Percentiles rank a stretch among this genome's conserved stretches.
Evolutionary conservation across 1,284 basidiomycete species (phyloP).

Genomic region (Kwoniella shivajii): DNA sequence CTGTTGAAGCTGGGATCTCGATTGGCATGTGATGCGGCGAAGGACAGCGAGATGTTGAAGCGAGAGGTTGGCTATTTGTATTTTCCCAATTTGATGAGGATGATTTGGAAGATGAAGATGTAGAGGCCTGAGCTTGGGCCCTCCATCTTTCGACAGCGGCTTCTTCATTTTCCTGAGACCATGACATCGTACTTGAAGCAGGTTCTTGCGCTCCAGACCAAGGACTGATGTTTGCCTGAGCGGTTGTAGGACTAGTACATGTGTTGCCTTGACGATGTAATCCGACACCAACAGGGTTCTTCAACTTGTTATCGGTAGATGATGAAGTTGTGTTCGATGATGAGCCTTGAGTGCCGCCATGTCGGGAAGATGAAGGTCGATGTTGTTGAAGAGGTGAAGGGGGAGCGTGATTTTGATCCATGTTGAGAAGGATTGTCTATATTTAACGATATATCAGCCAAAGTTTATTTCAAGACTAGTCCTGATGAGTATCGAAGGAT

Average conservation of each 20-base stretch:
- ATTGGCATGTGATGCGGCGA: constrained; percentile 12
- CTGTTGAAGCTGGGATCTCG: background rate
- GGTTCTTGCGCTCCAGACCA: constrained; percentile 17
- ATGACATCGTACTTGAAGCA: constrained; percentile 5
- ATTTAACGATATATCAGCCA: too few relatives aligned
- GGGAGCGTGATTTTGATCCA: constrained; percentile 31
- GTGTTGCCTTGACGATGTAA: constrained; percentile 9
- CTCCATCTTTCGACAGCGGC: constrained; percentile 12
- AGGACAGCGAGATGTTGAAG: constrained; percentile 15
- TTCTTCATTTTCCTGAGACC: constrained; percentile 6
- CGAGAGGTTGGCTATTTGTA: constrained; percentile 15
- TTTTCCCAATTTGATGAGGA: constrained; percentile 7
- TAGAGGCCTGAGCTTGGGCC: background rate
- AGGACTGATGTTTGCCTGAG: constrained; percentile 14
- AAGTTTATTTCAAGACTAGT: too few relatives aligned
- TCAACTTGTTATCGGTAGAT: constrained; percentile 15
- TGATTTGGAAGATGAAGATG: constrained; percentile 1
- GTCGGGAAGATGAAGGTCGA: constrained; percentile 17
- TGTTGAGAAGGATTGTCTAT: constrained; percentile 1
- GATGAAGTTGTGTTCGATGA: background rate
- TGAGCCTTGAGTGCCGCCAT: constrained; percentile 11
- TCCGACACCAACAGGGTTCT: constrained; percentile 12
- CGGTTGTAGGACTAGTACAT: constrained; percentile 19
- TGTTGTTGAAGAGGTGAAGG: constrained; percentile 18
- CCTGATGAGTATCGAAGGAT: background rate